Base-by-base conservation (phyloP, 768 basidiomycete genomes). In the Saitozyma podzolica region DNA sequence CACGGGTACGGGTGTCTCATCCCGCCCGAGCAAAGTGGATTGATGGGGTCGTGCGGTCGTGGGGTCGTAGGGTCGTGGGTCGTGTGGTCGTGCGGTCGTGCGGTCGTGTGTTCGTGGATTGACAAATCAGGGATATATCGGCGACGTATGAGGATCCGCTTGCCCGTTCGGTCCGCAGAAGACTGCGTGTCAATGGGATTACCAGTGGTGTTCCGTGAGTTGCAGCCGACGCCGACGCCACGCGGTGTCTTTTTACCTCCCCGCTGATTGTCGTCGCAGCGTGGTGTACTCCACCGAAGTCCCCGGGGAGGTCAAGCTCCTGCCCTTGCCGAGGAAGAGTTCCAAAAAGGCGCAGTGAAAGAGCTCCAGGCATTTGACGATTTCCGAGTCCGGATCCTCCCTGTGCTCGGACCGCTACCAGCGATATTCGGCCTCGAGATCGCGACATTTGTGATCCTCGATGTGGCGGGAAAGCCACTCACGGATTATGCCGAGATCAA, bases 281-380 rank as follows among this genome's bases (percentile, higher is more conserved):
- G 92, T 94, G 10, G 92, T 97, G 10, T 98, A 95, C 80, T 95
- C 92, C 4, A 96, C 94, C 10, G 96, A 98, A 78, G 89, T 91
- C 8, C 92, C 92, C 0, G 84, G 89, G 2, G 88, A 93, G 62
- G 86, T 98, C 58, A 89, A 89, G 69, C 83, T 98, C 3, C 85
- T 97, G 10, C 96, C 95, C 2, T 83, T 98, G 0, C 91, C 0
- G 92, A 96, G 61, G 90, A 92, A 67, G 93, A 98, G 79, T 94
- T 93, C 77, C 82, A 88, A 69, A 92, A 89, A 76, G 96, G 95
- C 3, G 81, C 87, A 13, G 89, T 97, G 10, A 88, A 90, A 69
- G 93, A 98, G 80, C 84, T 98, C 8, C 87, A 89, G 16, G 88
- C 88, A 7, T 89, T 97, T 62, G 90, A 92, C 73, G 91, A 96